A percentile compares a stretch with the other conserved stretches of the same genome.
These are phyloP conservation scores for Viola odorata DNA, from an alignment of 345 rosid species.

Conservation along the genomic window DNA sequence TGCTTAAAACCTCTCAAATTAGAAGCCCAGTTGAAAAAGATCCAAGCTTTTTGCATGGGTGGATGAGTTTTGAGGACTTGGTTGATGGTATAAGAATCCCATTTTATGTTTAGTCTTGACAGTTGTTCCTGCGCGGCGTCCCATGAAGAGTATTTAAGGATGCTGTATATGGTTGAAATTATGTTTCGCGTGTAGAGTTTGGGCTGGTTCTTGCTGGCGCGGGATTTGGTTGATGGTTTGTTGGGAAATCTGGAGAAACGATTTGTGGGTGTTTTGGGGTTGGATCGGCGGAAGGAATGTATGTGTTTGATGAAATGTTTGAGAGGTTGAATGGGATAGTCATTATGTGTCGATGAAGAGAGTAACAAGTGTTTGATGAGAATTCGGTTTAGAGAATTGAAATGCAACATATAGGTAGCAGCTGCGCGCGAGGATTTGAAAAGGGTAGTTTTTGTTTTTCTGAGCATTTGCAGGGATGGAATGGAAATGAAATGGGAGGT, in stretches of 20 bases:
- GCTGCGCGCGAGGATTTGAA: neutral
- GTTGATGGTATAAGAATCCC: constrained; percentile 81
- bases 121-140: constrained; percentile 64
- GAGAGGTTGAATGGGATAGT: neutral
- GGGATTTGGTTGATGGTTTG: neutral
- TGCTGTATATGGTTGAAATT: constrained; percentile 47
- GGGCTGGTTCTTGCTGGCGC: constrained; percentile 14
- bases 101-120: constrained; percentile 34
- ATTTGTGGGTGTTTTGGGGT: constrained; percentile 21
- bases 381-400: constrained; percentile 9
- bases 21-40: constrained; percentile 76
- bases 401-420: constrained; percentile 17
- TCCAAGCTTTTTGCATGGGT: constrained; percentile 92
- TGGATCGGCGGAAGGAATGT: constrained; percentile 37
- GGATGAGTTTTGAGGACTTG: constrained; percentile 79
- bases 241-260: constrained; percentile 10
- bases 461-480: no score
- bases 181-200: constrained; percentile 46
- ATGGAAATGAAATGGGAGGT: no score
- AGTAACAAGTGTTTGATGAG: constrained; percentile 11
- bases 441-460: neutral
- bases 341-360: constrained; percentile 13
- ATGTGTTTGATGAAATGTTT: constrained; percentile 20
- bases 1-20: constrained; percentile 54
- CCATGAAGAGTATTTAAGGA: constrained; percentile 73